Evolutionary conservation across 331 rosid species (phyloP), one percentile per base, ranked within the genome.

Genomic region (Malus hybrid): DNA sequence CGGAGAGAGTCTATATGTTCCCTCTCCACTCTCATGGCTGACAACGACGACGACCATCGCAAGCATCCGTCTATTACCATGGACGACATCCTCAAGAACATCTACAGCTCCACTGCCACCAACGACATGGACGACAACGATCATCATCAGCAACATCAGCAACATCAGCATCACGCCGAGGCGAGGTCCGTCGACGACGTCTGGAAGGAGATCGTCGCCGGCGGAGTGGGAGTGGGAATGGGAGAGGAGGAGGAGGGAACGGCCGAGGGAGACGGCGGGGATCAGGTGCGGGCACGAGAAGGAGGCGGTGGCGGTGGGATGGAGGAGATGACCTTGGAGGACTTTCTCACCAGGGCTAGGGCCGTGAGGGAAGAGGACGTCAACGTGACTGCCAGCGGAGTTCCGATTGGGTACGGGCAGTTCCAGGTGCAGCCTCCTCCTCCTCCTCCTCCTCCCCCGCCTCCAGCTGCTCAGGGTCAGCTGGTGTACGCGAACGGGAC

Each of bases 1-100:
- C 96, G 90, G 46, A 87, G 88, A 55, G 85, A 92, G 6, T 86
- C 93, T 81, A 67, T 86, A 69, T 80, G 89, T 82, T 83, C 95
- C 12, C 79, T 89, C 70, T 83, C 93, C 39, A 63, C 86, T 42
- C 65, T 85, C 27, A 60, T 88, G 79, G 83, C 88, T 59, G 91
- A 89, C 81, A 84, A 76, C 67, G 86, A 86, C 2, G 75, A 73
- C 65, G 7, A 52, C 57, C 39, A 73, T 39, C 42, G 13, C 15
- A 55, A 52, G 27, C 29, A 80, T 39, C 76, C 46, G 67, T 76
- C 88, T 68, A 32, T 80, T n/a, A 75, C 65, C 85, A 94, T 94
- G 99, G 99, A 94, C 65, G 97, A 94, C 64, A 78, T 94, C 33
- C 88, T 94, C 71, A 90, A 85, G 67, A 86, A 87, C 78, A 83